Percentiles rank a stretch among this genome's conserved stretches.
phyloP scores from a whole-genome alignment of 352 stramenopile genomes.

The Pythium apleroticum region DNA sequence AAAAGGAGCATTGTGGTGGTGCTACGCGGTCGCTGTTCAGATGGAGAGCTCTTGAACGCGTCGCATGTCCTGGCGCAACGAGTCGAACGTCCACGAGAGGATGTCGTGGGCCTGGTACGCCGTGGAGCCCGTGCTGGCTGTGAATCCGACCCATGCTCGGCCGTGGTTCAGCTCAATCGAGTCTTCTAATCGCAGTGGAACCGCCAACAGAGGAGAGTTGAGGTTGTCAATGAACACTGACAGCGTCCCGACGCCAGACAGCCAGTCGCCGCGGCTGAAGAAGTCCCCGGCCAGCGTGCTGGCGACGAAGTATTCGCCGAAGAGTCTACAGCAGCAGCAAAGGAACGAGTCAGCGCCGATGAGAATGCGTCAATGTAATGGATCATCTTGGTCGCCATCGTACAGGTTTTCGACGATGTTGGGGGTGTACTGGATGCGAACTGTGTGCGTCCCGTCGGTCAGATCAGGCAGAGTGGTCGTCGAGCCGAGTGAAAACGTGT shows the following conservation, averaged over 20 bases:
- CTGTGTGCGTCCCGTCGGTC: constrained; percentile 60
- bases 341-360: not conserved
- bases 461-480: constrained; percentile 80
- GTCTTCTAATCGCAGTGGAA: constrained; percentile 84
- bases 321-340: constrained; percentile 35
- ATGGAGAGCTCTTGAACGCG: constrained; percentile 8
- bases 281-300: constrained; percentile 66
- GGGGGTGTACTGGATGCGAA: constrained; percentile 78
- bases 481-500: constrained; percentile 72
- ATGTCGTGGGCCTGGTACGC: constrained; percentile 91
- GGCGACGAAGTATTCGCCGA: constrained; percentile 53
- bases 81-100: constrained; percentile 79
- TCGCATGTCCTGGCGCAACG: constrained; percentile 38
- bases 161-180: constrained; percentile 81
- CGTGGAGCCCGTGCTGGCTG: constrained; percentile 75
- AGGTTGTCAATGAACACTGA: constrained; percentile 89
- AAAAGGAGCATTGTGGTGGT: constrained; percentile 4
- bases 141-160: constrained; percentile 92
- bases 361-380: not conserved
- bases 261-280: constrained; percentile 58
- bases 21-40: constrained; percentile 4
- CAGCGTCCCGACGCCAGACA: constrained; percentile 71
- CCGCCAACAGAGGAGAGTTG: constrained; percentile 69
- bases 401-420: constrained; percentile 65
- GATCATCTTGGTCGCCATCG: constrained; percentile 24